These are phyloP conservation scores for Paramarasmius palmivorus DNA, from an alignment of 1,284 basidiomycete genomes.

Conservation along the genomic window DNA sequence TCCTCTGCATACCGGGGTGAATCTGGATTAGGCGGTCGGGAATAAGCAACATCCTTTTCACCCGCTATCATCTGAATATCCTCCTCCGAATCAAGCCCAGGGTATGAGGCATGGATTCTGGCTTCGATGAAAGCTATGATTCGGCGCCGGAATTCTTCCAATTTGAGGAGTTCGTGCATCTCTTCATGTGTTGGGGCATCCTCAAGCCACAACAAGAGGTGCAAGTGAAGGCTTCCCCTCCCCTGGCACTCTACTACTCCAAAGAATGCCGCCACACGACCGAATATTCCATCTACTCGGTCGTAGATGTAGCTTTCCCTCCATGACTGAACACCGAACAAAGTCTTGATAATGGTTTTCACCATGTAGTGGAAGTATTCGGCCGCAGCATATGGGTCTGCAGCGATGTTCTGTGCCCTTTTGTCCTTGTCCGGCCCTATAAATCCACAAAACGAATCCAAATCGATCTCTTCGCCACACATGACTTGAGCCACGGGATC, in stretches of 20 bases:
- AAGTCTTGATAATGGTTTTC: conserved; percentile 24
- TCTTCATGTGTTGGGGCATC: conserved; percentile 25
- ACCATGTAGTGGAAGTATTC: conserved; percentile 42
- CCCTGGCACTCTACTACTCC: conserved; percentile 30
- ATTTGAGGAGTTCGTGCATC: conserved; percentile 25
- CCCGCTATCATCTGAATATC: conserved; percentile 14
- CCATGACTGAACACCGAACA: conserved; percentile 34
- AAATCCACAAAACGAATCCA: conserved; percentile 30
- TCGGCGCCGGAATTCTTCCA: conserved; percentile 24
- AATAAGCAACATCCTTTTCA: conserved; percentile 3
- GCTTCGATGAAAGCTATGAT: conserved; percentile 26
- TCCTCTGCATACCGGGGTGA: neutral
- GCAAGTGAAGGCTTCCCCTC: conserved; percentile 7
- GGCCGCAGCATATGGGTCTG: conserved; percentile 37
- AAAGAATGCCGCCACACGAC: conserved; percentile 25
- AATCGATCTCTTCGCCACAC: conserved; percentile 35
- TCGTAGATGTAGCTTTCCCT: conserved; percentile 13
- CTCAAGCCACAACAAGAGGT: conserved; percentile 6
- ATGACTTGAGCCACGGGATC: conserved; percentile 40
- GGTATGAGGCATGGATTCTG: conserved; percentile 28
- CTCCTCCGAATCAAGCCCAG: conserved; percentile 13
- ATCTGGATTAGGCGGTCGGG: conserved; percentile 5
- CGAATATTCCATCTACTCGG: conserved; percentile 15
- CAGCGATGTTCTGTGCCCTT: conserved; percentile 31
- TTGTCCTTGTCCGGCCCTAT: conserved; percentile 26